Base-by-base conservation (phyloP, 495 filamentous ascomycete genomes). In the Penicillium roqueforti region DNA sequence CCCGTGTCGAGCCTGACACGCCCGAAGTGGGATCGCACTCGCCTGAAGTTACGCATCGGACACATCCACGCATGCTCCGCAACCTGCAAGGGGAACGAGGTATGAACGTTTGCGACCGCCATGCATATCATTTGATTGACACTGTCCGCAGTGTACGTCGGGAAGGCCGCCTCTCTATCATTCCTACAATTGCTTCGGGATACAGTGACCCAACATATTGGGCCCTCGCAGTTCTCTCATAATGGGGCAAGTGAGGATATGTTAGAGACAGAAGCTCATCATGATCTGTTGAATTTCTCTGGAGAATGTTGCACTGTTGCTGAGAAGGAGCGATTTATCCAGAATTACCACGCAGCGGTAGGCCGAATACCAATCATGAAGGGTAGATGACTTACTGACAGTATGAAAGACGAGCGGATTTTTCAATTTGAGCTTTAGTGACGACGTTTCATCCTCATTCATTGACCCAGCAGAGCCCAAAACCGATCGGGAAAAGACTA, bases 141-240 rank as follows among this genome's bases (percentile, higher is more conserved):
- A 8, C 4, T 22, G 8, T 10, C 7, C 32, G 7, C 28, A 76
- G 73, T 76, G 0, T 76, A 67, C 38, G 65, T 76, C 8, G 73
- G 73, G 18, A 69, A 70, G 31, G 70, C 71, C 5, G 71, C 73
- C 2, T 73, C 73, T 11, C 47, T 76, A 16, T 74, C 71, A 0
- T 76, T 76, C 53, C 47, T 76, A 13, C 73, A 76, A 32, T 55
- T 74, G 22, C 61, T 76, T 42, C 71, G 71, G 8, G 71, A 70
- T 22, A 74, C 65, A 0, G 70, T 76, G 29, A 72, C 67, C 7
- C 70, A 74, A 39, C 66, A 74, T 50, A 73, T 76, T 14, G 73
- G 73, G 3, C 73, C 73, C 1, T 73, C 70, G 6, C 66, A 71
- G 28, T 76, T 76, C 50, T 73, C 73, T 0, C 68, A 76, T 37